Base-by-base conservation (phyloP, 306 rosid genomes). In the Argentina anserina region DNA sequence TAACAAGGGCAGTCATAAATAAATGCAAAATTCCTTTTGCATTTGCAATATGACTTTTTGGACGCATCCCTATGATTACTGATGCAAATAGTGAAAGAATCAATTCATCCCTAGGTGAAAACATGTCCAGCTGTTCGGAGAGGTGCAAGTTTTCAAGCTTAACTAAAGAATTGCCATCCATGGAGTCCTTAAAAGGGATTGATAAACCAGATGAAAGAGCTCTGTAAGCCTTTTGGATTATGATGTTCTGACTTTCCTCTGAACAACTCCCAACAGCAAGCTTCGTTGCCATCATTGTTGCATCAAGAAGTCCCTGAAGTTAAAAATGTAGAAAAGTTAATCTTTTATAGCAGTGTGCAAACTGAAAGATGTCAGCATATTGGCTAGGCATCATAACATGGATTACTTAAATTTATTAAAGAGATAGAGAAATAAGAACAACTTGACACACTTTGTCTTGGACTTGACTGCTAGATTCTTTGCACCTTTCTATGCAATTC, bases 21-120 rank as follows among this genome's bases (percentile, higher is more conserved):
- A 91, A 79, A 82, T 63, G 86, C 70, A 90, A 63, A 62, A 91
- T 72, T 70, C 50, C 82, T 82, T 85, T 84, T 45, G 75, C 72
- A 79, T 86, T 83, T 72, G 90, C 88, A 69, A 94, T 82, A 63
- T 73, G 74, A 9, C 87, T 76, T 78, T 81, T 75, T 49, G 95
- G 95, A 70, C 53, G 75, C 62, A 81, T 81, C 59, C 92, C 90
- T 55, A 91, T 85, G 73, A 82, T 79, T 52, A 82, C 88, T 66
- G 98, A 91, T 26, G 97, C 90, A 91, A 91, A 94, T 83, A 91
- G 72, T 65, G 89, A 82, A 70, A 94, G 74, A 63, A 91, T 71
- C 83, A 84, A 79, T 81, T 87, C 90, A 80, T 89, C 95, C 81
- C 70, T 82, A 50, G 50, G 64, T 34, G 88, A 79, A 74, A 83